These are phyloP conservation scores for Colletotrichum orchidophilum DNA, from an alignment of 2,329 filamentous ascomycete species.

Conservation along the genomic window DNA sequence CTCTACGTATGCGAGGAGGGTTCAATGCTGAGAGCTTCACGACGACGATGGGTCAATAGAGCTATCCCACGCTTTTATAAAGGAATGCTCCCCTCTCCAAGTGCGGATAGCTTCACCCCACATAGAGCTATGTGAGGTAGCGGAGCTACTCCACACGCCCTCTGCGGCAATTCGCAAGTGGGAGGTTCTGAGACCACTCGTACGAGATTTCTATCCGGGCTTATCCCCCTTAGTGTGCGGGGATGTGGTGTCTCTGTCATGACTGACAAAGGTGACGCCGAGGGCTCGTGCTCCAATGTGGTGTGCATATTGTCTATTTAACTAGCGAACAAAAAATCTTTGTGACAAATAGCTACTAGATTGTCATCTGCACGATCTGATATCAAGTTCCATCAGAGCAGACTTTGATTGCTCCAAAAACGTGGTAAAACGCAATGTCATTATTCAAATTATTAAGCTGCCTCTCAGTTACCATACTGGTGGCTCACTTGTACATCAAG, in stretches of 20 bases:
- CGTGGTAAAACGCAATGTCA: background rate
- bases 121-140: constrained; percentile 4
- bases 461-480: background rate
- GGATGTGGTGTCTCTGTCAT: background rate
- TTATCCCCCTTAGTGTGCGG: background rate
- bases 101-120: constrained; percentile 18
- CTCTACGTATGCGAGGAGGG: background rate
- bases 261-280: constrained; percentile 3
- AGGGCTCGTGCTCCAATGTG: background rate
- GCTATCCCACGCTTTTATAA: background rate
- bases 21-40: background rate
- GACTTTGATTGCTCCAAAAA: background rate
- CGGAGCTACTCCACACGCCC: constrained; percentile 8
- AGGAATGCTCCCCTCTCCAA: background rate
- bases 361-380: background rate
- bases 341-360: background rate
- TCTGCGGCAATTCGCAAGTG: background rate
- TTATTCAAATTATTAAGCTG: background rate
- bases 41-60: background rate
- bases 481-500: background rate
- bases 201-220: background rate
- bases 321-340: background rate
- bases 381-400: background rate
- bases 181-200: background rate
- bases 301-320: background rate